phyloP scores from a whole-genome alignment of 306 rosid genomes.

The Lathyrus sativus region DNA sequence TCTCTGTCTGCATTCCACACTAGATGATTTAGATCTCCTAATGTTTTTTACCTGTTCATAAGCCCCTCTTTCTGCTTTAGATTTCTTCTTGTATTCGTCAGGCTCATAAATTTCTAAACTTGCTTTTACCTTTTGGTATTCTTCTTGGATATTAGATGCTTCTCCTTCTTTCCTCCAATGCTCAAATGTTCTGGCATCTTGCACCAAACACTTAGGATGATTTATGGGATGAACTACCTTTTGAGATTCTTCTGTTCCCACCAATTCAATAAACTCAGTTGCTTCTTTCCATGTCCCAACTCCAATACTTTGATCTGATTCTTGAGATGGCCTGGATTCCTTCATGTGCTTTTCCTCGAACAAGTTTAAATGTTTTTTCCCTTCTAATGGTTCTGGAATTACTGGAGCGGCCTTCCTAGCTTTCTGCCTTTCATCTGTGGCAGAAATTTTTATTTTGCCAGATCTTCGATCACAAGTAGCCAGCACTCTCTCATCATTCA shows the following conservation, averaged over 20 bases:
- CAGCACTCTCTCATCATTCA: slow-evolving; percentile 48
- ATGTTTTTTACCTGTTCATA: slow-evolving; percentile 45
- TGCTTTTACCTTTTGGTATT: slow-evolving; percentile 38
- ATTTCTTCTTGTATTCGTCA: slow-evolving; percentile 50
- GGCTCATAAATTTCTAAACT: slow-evolving; percentile 34
- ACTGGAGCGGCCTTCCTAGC: slow-evolving; percentile 47
- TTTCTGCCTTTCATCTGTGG: slow-evolving; percentile 58
- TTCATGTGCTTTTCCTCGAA: slow-evolving; percentile 46
- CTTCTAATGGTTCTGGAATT: slow-evolving; percentile 45
- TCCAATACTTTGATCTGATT: slow-evolving; percentile 52
- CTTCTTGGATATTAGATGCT: slow-evolving; percentile 44
- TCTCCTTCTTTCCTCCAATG: slow-evolving; percentile 45
- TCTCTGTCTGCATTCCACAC: slow-evolving; percentile 44
- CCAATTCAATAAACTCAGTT: slow-evolving; percentile 79
- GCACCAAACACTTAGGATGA: slow-evolving; percentile 43
- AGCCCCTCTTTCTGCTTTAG: slow-evolving; percentile 42
- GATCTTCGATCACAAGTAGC: slow-evolving; percentile 44
- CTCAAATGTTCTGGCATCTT: slow-evolving; percentile 43
- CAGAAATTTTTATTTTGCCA: slow-evolving; percentile 39
- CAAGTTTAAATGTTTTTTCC: slow-evolving; percentile 41
- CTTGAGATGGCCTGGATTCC: slow-evolving; percentile 57
- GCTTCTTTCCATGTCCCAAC: slow-evolving; percentile 78
- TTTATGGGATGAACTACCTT: slow-evolving; percentile 49
- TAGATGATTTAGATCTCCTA: slow-evolving; percentile 47
- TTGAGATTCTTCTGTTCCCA: slow-evolving; percentile 60